phyloP scores from a whole-genome alignment of 768 basidiomycete species.

The Cystobasidiopsis lactophilus region DNA sequence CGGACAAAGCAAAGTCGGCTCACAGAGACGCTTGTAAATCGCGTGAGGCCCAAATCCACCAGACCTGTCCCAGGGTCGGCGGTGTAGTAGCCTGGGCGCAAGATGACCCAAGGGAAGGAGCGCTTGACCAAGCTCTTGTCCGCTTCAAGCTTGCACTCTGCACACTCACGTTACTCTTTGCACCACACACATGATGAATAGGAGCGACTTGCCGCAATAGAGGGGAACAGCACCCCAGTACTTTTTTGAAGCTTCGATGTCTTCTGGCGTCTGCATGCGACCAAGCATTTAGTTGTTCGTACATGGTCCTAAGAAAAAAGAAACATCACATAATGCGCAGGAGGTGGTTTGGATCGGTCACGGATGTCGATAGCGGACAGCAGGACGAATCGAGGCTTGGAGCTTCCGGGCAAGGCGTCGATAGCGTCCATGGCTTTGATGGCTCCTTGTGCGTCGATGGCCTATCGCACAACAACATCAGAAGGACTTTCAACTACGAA shows the following conservation, averaged over 20 bases:
- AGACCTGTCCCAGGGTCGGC: slow-evolving; percentile 34
- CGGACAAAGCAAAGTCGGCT: slow-evolving; percentile 11
- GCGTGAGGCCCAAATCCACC: slow-evolving; percentile 35
- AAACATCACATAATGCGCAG: slow-evolving; percentile 33
- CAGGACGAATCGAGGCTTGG: slow-evolving; percentile 15
- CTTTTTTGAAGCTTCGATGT: not conserved
- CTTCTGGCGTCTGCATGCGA: not conserved
- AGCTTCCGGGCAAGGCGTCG: not conserved
- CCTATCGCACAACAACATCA: no score
- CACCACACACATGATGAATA: no score
- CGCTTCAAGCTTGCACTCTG: slow-evolving; percentile 29
- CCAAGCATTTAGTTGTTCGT: not conserved
- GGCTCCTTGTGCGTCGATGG: slow-evolving; percentile 41
- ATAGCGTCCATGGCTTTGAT: slow-evolving; percentile 31
- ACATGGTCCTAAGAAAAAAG: not conserved
- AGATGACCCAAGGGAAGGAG: slow-evolving; percentile 43
- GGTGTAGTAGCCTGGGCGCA: slow-evolving; percentile 36
- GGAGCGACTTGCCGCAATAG: not conserved
- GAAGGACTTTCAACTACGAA: no score
- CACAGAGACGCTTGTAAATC: slow-evolving; percentile 34
- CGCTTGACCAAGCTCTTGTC: slow-evolving; percentile 30
- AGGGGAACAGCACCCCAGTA: not conserved
- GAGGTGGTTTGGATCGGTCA: slow-evolving; percentile 32
- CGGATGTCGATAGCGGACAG: slow-evolving; percentile 41
- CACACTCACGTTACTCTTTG: slow-evolving; percentile 24